Base-by-base conservation (phyloP, 2,329 filamentous ascomycete genomes). In the Colletotrichum trifolii region DNA sequence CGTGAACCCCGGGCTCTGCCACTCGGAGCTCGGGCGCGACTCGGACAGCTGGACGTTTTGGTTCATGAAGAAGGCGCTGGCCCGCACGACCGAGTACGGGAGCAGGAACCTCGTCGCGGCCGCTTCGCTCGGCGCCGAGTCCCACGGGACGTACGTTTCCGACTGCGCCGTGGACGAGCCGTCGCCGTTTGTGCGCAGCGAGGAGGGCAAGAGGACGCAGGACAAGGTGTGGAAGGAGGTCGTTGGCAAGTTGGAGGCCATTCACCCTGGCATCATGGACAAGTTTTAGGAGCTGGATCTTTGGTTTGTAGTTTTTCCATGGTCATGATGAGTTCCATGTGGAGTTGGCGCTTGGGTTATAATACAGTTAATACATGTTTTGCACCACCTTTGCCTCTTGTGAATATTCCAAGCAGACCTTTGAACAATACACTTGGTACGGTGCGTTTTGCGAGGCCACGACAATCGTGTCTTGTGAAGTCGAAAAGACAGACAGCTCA, bases 1-100 rank as follows among this genome's bases (percentile, higher is more conserved):
- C 65, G 66, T 85, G 17, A 85, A 85, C 60, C 85, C 86, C 0
- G 85, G 85, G 1, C 74, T 83, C 36, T 87, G 85, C 70, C 76
- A 84, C 45, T 81, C 82, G 1, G 74, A 79, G 33, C 74, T 88
- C 1, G 69, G 68, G 6, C 76, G 84, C 2, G 78, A 85, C 0
- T 34, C 54, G 0, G 58, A 40, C 13, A 57, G 55, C 2, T 68
- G 63, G 62, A 11, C 11, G 2, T 52, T 71, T 9, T 64, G 43
- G 50, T 59, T 77, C 9, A 39, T 81, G 40, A 73, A 76, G 33
- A 55, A 75, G 10, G 7, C 79, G 17, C 55, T 82, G 40, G 82
- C 77, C 2, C 75, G 83, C 17, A 76, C 76, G 0, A 78, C 80
- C 0, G 85, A 86, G 72, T 76, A 78, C 3, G 84, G 85, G 2